Evolutionary conservation across 1,284 basidiomycete genomes (phyloP), one percentile per base, ranked within the genome.

Genomic region (Sporisorium exsertum): DNA sequence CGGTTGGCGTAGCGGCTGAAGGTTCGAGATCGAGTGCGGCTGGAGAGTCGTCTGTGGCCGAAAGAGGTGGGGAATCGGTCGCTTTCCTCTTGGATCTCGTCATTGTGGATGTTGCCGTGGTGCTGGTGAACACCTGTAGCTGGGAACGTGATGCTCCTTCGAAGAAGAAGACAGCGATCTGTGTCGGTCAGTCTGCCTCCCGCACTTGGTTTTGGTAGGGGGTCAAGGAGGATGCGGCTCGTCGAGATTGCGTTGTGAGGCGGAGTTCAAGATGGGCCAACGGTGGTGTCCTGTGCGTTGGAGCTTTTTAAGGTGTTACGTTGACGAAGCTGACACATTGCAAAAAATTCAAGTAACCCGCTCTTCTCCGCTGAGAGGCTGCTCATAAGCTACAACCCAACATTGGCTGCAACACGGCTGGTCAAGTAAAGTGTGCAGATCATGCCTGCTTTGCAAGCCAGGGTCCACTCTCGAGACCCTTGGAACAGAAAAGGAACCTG

Each of bases 41-140:
- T 2, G 49, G 54, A 18, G 57, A 58, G 12, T 72, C 49, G 45
- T 56, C 47, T 26, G 49, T 33, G 1, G 49, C 45, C 24, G 58
- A 56, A 12, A 29, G 15, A 12, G 52, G 52, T n/a, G 69, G 56
- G 4, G 63, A 51, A n/a, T 56, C 40, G 13, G 56, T 52, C 2
- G 69, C 63, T 29, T 71, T 71, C 13, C 62, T 43, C 51, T 71
- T 71, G 37, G 20, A 16, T 18, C 22, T 18, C 3, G 68, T 55
- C 62, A 64, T 71, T 24, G 6, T 55, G 10, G 5, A n/a, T 18
- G 45, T 24, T 12, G 45, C 22, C 8, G 22, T 33, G 22, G 50
- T 52, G 22, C 20, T 49, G n/a, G 40, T 20, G 40, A 20, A 20
- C n/a, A 13, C 35, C 3, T 35, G 35, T 15, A 5, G 35, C 3